Evolutionary conservation across 139 green algal genomes (phyloP).

Genomic region (Desmodesmus armatus): DNA sequence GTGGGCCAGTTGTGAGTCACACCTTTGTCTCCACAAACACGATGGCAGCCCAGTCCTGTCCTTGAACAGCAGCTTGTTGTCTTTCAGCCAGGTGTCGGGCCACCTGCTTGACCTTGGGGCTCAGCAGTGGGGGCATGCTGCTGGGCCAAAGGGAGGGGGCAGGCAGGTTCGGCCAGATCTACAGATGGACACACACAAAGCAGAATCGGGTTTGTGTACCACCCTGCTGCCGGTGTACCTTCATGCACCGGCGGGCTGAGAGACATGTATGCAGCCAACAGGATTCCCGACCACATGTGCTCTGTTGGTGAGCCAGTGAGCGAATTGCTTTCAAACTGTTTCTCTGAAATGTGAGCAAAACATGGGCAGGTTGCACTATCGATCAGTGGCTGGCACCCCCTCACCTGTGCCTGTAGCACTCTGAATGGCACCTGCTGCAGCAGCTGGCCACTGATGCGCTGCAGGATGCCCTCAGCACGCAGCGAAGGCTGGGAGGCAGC

Average conservation of each 20-base stretch:
- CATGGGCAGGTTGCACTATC: neutral
- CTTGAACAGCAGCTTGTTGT: neutral
- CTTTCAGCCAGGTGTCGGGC: neutral
- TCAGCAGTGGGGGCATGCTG: neutral
- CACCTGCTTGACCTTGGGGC: conserved; percentile 18
- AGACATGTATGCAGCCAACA: neutral
- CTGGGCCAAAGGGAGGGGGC: neutral
- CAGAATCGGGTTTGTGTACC: neutral
- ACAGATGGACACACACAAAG: neutral
- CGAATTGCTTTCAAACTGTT: neutral
- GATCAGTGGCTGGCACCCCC: neutral
- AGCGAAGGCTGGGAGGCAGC: neutral
- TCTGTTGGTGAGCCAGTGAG: neutral
- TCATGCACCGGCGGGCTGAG: no score
- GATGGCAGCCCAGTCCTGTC: conserved; percentile 25
- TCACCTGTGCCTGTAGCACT: conserved; percentile 39
- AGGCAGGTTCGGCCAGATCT: conserved; percentile 32
- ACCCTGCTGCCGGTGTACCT: neutral
- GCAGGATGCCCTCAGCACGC: neutral
- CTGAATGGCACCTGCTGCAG: conserved; percentile 27
- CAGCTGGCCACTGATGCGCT: neutral
- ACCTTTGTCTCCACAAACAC: conserved; percentile 43
- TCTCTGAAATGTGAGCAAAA: neutral
- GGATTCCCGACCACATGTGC: neutral
- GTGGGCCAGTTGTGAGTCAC: neutral